A percentile compares a stretch with the other conserved stretches of the same genome.
phyloP scores from a whole-genome alignment of 768 basidiomycete species.

The Leccinum aurantiacum region DNA sequence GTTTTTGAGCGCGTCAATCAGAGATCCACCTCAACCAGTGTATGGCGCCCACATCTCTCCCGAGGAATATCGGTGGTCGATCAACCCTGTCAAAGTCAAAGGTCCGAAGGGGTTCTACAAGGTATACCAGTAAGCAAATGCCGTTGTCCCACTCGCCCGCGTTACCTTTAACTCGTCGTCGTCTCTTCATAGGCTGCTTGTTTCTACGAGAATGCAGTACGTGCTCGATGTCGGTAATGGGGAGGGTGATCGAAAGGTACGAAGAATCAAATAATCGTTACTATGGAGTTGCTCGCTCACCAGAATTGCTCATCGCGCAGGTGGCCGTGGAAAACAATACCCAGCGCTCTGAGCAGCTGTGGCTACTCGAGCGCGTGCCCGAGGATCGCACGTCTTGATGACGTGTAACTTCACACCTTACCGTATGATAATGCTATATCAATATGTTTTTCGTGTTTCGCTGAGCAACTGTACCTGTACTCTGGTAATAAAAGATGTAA shows the following conservation, averaged over 20 bases:
- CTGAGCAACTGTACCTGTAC: background rate
- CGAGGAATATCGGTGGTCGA: constrained; percentile 1
- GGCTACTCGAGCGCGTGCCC: constrained; percentile 3
- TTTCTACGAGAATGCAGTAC: background rate
- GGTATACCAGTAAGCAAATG: constrained; percentile 1
- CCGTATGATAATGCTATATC: no score
- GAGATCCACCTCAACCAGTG: background rate
- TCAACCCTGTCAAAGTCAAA: background rate
- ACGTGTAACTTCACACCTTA: background rate
- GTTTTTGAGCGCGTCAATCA: background rate
- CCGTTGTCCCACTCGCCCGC: background rate
- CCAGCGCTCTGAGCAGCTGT: constrained; percentile 4
- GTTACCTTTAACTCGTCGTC: background rate
- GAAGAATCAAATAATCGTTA: background rate
- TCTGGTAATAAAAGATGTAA: no score
- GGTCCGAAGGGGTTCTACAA: background rate
- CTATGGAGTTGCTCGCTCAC: background rate
- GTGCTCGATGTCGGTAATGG: constrained; percentile 1
- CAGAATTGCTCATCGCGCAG: background rate
- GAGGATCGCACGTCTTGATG: background rate
- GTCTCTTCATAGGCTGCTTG: background rate
- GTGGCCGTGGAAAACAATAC: background rate
- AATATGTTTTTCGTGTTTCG: background rate
- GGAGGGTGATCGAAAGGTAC: background rate
- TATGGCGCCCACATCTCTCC: background rate